Evolutionary conservation across 1,139 yeast genomes (phyloP), one percentile per base, ranked within the genome.

Genomic region (Meyerozyma elateridarum): DNA sequence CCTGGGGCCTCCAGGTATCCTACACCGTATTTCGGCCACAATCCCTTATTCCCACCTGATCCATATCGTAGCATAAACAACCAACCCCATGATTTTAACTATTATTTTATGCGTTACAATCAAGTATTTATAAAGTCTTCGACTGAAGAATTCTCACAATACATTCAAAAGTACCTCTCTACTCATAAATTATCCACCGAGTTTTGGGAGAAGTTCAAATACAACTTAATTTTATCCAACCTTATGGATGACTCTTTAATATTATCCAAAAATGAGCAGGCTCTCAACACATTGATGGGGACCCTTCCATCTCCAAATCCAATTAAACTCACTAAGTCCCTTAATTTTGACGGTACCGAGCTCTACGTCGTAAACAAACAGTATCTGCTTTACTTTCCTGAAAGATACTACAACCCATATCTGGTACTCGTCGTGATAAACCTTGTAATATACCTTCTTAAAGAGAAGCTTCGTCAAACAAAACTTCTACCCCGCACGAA

Each of bases 201-300:
- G 34, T 64, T 64, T 37, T 59, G 66, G 65, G 74, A 69, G 38
- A 56, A 56, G 36, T 63, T 65, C 53, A 66, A 65, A 42, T 69
- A 68, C 42, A 59, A 53, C 38, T 45, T 69, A 22, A 52, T 69
- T 2, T 49, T 62, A 4, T 64, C 72, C 3, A 61, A 61, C 36
- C 48, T 69, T n/a, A 45, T 69, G 28, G 73, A 67, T 32, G 66
- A 65, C 38, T 50, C 70, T 2, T 61, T 68, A 63, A 57, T 64
- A 22, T 46, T 67, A 15, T 65, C 73, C 12, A 67, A 68, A 38
- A 66, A 65, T 37, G 73, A 69, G 28, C 65, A 61, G 36, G 52
- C 59, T 12, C 46, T 61, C 26, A 42, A 40, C 28, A 44, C 38
- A 20, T 30, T 31, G 15, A 44, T 62, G 30, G 59, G 59, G 30